These are phyloP conservation scores for Naumovozyma baii DNA, from an alignment of 805 yeast genomes.

Conservation along the genomic window DNA sequence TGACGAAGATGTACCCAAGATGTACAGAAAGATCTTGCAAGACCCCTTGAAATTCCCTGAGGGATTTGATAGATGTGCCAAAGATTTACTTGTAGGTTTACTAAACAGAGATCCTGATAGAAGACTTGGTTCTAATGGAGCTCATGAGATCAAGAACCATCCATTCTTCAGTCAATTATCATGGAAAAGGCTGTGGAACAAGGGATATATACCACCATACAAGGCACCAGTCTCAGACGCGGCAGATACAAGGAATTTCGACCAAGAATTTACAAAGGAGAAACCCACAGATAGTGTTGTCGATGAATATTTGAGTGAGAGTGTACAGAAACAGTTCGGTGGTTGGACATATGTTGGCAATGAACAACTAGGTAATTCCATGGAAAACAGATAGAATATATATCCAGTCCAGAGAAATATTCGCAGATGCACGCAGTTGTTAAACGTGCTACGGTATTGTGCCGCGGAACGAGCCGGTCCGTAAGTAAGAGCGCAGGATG, in stretches of 20 bases:
- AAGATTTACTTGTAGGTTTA: conserved; percentile 61
- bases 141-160: conserved; percentile 72
- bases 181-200: conserved; percentile 70
- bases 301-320: conserved; percentile 78
- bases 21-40: conserved; percentile 86
- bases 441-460: too few species aligned
- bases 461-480: too few species aligned
- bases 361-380: conserved; percentile 32
- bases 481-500: too few species aligned
- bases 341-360: conserved; percentile 94
- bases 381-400: conserved; percentile 1
- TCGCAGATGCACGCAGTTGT: too few species aligned
- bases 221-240: conserved; percentile 81
- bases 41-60: conserved; percentile 82
- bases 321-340: conserved; percentile 92
- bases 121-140: conserved; percentile 69
- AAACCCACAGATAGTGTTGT: conserved; percentile 91
- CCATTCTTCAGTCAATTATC: conserved; percentile 79
- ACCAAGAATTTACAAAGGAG: conserved; percentile 81
- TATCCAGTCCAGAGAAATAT: too few species aligned
- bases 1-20: conserved; percentile 80
- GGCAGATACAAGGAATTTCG: conserved; percentile 84
- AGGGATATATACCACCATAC: conserved; percentile 88
- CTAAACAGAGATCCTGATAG: conserved; percentile 74
- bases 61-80: conserved; percentile 74